Evolutionary conservation across 345 rosid genomes (phyloP).

Genomic region (Moricandia moricandioides): DNA sequence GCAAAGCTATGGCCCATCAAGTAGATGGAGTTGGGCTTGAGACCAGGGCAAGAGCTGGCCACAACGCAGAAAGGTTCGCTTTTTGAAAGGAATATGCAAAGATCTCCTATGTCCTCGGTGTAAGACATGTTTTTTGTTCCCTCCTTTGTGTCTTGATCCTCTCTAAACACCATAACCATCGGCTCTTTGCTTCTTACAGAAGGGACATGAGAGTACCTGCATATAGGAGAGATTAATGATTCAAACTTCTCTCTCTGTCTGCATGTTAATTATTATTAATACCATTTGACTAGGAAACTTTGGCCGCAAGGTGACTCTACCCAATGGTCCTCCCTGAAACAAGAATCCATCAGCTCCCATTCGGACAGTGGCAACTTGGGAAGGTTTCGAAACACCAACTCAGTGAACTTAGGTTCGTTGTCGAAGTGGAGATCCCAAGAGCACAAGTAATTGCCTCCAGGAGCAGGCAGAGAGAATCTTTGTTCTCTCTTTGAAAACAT

Average conservation of each 20-base stretch:
- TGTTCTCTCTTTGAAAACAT: neutral
- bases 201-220: neutral
- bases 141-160: neutral
- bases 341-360: conserved; percentile 7
- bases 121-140: conserved; percentile 1
- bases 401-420: neutral
- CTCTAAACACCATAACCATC: conserved; percentile 13
- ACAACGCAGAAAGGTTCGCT: neutral
- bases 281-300: conserved; percentile 12
- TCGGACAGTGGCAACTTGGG: neutral
- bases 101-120: conserved; percentile 7
- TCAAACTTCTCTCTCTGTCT: too few species aligned
- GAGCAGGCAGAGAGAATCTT: neutral
- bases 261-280: neutral
- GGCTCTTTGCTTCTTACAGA: neutral
- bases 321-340: neutral
- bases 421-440: neutral
- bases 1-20: conserved; percentile 2
- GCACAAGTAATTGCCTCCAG: neutral
- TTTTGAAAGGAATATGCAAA: conserved; percentile 3
- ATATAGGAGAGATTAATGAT: too few species aligned
- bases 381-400: neutral
- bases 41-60: conserved; percentile 7
- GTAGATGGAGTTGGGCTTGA: neutral
- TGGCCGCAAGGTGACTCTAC: conserved; percentile 7